Evolutionary conservation across 768 basidiomycete species (phyloP).

Genomic region (Kondoa malvinella): DNA sequence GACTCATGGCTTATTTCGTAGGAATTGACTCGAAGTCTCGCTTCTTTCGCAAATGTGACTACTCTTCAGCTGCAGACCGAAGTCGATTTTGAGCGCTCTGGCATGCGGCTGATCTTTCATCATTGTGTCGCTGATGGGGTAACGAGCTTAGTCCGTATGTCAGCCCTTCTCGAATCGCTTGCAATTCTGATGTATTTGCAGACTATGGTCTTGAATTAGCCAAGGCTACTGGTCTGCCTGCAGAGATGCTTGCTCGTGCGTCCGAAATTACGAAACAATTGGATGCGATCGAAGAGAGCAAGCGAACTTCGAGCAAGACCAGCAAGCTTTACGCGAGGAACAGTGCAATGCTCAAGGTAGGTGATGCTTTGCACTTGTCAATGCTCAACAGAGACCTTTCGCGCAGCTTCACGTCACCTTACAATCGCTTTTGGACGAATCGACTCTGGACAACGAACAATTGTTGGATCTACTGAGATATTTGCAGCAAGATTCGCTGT

Average conservation of each 20-base stretch:
- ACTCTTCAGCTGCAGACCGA: constrained; percentile 33
- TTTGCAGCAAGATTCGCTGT: background rate
- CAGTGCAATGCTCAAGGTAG: constrained; percentile 51
- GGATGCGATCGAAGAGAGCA: constrained; percentile 41
- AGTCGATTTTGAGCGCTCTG: constrained; percentile 18
- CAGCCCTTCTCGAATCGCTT: constrained; percentile 4
- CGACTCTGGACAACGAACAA: background rate
- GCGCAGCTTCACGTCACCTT: background rate
- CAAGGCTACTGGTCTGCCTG: constrained; percentile 66
- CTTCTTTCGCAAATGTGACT: constrained; percentile 57
- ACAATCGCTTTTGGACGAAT: background rate
- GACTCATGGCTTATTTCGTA: constrained; percentile 47
- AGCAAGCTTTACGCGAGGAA: constrained; percentile 45
- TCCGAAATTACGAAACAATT: constrained; percentile 47
- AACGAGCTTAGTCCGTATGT: constrained; percentile 28
- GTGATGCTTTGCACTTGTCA: background rate
- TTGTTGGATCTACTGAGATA: background rate
- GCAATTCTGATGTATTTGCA: background rate
- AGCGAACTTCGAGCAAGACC: constrained; percentile 32
- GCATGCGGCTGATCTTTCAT: constrained; percentile 29
- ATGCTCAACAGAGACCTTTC: background rate
- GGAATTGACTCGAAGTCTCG: constrained; percentile 60
- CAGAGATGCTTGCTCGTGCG: constrained; percentile 48
- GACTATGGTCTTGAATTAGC: constrained; percentile 71
- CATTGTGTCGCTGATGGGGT: constrained; percentile 32